Percentiles rank a stretch among this genome's conserved stretches.
Evolutionary conservation across 2,329 filamentous ascomycete species (phyloP).

Genomic region (Lizonia empirigonia): DNA sequence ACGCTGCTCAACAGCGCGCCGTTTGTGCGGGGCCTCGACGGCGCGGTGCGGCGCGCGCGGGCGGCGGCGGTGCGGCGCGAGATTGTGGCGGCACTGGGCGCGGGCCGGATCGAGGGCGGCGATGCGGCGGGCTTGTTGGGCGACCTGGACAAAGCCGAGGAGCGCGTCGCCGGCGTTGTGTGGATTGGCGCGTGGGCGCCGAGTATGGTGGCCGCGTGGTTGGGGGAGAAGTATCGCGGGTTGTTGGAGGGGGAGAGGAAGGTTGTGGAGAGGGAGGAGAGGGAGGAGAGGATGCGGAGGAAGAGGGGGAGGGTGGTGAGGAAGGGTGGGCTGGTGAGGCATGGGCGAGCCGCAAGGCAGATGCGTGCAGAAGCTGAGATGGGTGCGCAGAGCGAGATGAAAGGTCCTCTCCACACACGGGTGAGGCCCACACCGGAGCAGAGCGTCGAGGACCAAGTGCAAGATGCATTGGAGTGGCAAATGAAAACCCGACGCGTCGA

Average conservation of each 20-base stretch:
- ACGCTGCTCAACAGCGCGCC: constrained; percentile 29
- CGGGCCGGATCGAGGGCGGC: too few relatives aligned
- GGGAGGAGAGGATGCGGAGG: constrained; percentile 8
- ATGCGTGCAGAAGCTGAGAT: too few relatives aligned
- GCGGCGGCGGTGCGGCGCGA: constrained; percentile 25
- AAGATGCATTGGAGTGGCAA: constrained; percentile 25
- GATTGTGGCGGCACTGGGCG: constrained; percentile 19
- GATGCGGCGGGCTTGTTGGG: constrained; percentile 23
- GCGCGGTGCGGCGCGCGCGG: constrained; percentile 29
- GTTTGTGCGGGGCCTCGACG: constrained; percentile 33
- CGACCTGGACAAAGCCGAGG: constrained; percentile 22
- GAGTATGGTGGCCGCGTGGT: constrained; percentile 31
- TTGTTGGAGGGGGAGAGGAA: constrained; percentile 31
- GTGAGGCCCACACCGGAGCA: too few relatives aligned
- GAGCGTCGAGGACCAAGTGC: constrained; percentile 2
- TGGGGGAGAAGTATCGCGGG: constrained; percentile 36
- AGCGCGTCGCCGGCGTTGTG: constrained; percentile 29
- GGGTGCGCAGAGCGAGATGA: too few relatives aligned
- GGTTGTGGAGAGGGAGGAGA: constrained; percentile 27
- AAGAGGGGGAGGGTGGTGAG: constrained; percentile 11
- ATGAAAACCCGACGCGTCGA: constrained; percentile 26
- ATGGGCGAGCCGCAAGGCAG: too few relatives aligned
- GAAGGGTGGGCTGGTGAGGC: constrained; percentile 4
- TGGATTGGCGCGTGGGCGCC: constrained; percentile 32
- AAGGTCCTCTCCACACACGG: too few relatives aligned